Percentiles rank a stretch among this genome's conserved stretches.
phyloP scores from a whole-genome alignment of 805 yeast genomes.

The Ogataea pignaliae region DNA sequence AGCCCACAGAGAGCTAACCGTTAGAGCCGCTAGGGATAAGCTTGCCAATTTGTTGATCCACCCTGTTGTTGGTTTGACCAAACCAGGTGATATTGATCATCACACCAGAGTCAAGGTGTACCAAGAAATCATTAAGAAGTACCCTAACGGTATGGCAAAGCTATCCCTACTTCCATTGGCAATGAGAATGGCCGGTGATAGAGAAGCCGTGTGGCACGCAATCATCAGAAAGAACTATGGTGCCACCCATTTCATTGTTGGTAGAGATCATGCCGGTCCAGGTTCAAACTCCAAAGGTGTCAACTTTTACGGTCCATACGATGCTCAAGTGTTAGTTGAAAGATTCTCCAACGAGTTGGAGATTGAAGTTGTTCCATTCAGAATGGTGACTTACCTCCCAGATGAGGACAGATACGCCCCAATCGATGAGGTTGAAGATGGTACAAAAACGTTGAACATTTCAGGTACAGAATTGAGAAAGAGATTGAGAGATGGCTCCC shows the following conservation, averaged over 20 bases:
- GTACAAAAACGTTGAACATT: slow-evolving; percentile 72
- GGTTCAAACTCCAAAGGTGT: slow-evolving; percentile 83
- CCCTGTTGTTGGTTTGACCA: slow-evolving; percentile 95
- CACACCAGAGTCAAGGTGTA: slow-evolving; percentile 96
- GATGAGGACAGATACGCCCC: slow-evolving; percentile 95
- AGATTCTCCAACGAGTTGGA: slow-evolving; percentile 71
- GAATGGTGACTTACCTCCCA: slow-evolving; percentile 95
- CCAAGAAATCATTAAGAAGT: slow-evolving; percentile 85
- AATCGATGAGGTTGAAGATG: slow-evolving; percentile 80
- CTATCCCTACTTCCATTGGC: slow-evolving; percentile 87
- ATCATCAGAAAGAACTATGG: slow-evolving; percentile 94
- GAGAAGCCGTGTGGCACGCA: slow-evolving; percentile 98
- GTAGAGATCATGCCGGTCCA: slow-evolving; percentile 98
- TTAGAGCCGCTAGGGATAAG: slow-evolving; percentile 91
- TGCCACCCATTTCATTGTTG: slow-evolving; percentile 94
- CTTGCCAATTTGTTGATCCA: slow-evolving; percentile 86
- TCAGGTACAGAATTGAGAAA: slow-evolving; percentile 94
- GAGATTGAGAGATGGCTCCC: slow-evolving; percentile 78
- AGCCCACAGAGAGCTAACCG: slow-evolving; percentile 94
- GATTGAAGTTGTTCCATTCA: slow-evolving; percentile 90
- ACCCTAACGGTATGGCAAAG: slow-evolving; percentile 91
- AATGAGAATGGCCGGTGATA: slow-evolving; percentile 99
- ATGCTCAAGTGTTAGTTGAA: slow-evolving; percentile 87
- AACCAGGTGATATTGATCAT: slow-evolving; percentile 97
- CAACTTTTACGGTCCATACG: slow-evolving; percentile 95